Evolutionary conservation across 2,329 filamentous ascomycete species (phyloP).

Genomic region (Pseudogymnoascus sp.): DNA sequence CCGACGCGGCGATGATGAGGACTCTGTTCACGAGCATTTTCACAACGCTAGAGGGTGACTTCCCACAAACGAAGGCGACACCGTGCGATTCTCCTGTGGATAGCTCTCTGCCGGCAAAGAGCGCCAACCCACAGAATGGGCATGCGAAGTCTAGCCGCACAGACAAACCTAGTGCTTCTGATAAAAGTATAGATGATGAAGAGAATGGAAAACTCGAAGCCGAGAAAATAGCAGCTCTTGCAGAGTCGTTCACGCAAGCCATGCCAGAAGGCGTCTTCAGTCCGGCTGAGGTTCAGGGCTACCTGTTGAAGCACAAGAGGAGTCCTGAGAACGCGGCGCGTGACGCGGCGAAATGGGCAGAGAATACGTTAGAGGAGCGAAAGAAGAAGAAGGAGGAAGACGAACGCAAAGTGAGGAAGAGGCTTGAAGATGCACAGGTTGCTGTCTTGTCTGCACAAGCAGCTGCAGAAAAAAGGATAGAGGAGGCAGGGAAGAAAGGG

Average conservation of each 20-base stretch:
- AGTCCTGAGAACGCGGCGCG: conserved; percentile 46
- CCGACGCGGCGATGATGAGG: conserved; percentile 22
- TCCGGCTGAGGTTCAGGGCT: conserved; percentile 59
- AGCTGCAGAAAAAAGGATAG: conserved; percentile 18
- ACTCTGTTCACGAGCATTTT: conserved; percentile 28
- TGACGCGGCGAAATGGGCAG: conserved; percentile 47
- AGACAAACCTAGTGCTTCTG: neutral
- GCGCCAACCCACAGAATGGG: neutral
- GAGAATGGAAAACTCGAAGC: conserved; percentile 4
- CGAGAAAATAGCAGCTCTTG: conserved; percentile 32
- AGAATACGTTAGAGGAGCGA: conserved; percentile 43
- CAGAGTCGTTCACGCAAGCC: conserved; percentile 42
- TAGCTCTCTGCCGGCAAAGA: neutral
- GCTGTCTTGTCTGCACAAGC: conserved; percentile 9
- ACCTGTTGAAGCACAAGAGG: conserved; percentile 55
- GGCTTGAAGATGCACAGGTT: conserved; percentile 14
- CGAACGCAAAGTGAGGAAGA: conserved; percentile 20
- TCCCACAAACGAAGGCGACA: neutral
- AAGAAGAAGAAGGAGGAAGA: conserved; percentile 25
- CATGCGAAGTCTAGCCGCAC: conserved; percentile 11
- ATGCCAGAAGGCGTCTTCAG: conserved; percentile 47
- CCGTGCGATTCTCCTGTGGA: neutral
- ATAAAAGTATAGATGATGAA: conserved; percentile 5
- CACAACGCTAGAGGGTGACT: conserved; percentile 32
- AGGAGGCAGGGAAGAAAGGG: conserved; percentile 11